A percentile compares a stretch with the other conserved stretches of the same genome.
Conservation (phyloP, 1,284 basidiomycete species). For the Mycosarcoma mackinlayi region DNA sequence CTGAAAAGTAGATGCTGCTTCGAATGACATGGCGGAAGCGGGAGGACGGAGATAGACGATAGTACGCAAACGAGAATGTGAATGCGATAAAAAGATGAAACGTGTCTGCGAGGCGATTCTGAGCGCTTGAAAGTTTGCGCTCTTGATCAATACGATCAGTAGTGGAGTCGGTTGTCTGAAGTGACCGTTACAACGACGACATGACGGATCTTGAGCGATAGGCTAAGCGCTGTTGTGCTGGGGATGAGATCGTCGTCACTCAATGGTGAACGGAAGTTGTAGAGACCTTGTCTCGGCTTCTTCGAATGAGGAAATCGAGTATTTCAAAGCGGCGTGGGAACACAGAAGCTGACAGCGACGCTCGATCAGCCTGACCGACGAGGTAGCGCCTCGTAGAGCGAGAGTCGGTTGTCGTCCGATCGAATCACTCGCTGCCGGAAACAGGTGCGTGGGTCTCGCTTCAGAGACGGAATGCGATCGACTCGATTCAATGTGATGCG, state of each 20-base stretch:
- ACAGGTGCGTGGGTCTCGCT: background rate
- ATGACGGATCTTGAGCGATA: too few relatives aligned
- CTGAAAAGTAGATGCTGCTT: constrained; percentile 22
- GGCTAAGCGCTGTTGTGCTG: too few relatives aligned
- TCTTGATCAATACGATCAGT: too few relatives aligned
- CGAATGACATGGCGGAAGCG: constrained; percentile 19
- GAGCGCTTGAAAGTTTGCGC: too few relatives aligned
- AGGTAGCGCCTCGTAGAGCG: background rate
- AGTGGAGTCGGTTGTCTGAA: too few relatives aligned
- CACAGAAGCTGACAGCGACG: background rate
- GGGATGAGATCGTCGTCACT: too few relatives aligned
- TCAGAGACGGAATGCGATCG: background rate
- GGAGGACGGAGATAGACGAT: background rate
- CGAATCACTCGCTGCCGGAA: background rate
- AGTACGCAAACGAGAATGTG: background rate
- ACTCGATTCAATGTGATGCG: too few relatives aligned
- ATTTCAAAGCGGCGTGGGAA: background rate
- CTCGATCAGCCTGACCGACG: too few relatives aligned
- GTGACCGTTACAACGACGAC: too few relatives aligned
- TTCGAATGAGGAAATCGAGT: too few relatives aligned
- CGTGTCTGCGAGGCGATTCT: background rate
- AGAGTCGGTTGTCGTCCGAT: constrained; percentile 14
- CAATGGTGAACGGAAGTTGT: too few relatives aligned
- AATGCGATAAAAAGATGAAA: background rate
- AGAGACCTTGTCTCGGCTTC: too few relatives aligned